Conservation (phyloP, 805 yeast species). For the Torulaspora microellipsoides region DNA sequence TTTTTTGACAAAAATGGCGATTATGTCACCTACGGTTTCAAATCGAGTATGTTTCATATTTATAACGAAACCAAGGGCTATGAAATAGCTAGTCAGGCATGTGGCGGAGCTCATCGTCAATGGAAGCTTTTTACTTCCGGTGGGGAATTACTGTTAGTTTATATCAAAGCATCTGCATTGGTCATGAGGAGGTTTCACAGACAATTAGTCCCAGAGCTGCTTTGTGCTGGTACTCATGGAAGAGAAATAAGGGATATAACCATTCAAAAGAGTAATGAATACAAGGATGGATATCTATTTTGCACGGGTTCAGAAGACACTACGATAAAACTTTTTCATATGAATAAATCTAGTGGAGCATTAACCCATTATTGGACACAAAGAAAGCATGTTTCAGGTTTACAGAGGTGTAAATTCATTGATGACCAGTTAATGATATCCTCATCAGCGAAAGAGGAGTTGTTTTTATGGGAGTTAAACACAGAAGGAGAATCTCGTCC, state of each 20-base stretch:
- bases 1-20: conserved; percentile 41
- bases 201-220: conserved; percentile 28
- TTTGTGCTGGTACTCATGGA: conserved; percentile 77
- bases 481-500: conserved; percentile 37
- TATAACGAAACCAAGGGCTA: conserved; percentile 77
- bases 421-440: conserved; percentile 45
- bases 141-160: conserved; percentile 44
- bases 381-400: conserved; percentile 82
- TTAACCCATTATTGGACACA: conserved; percentile 53
- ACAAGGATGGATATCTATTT: conserved; percentile 39
- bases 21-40: conserved; percentile 72
- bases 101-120: conserved; percentile 90
- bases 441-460: conserved; percentile 85
- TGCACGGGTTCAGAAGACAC: conserved; percentile 91
- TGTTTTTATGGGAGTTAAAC: conserved; percentile 68
- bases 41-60: conserved; percentile 68
- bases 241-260: conserved; percentile 80
- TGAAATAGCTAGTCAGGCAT: conserved; percentile 63
- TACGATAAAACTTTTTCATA: conserved; percentile 53
- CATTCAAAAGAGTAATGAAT: conserved; percentile 37
- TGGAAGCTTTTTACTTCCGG: conserved; percentile 51
- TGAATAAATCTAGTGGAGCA: conserved; percentile 36
- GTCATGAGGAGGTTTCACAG: conserved; percentile 36
- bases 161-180: conserved; percentile 53
- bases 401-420: conserved; percentile 68